These are phyloP conservation scores for Rutstroemia sp. DNA, from an alignment of 2,329 filamentous ascomycete genomes.

Conservation along the genomic window DNA sequence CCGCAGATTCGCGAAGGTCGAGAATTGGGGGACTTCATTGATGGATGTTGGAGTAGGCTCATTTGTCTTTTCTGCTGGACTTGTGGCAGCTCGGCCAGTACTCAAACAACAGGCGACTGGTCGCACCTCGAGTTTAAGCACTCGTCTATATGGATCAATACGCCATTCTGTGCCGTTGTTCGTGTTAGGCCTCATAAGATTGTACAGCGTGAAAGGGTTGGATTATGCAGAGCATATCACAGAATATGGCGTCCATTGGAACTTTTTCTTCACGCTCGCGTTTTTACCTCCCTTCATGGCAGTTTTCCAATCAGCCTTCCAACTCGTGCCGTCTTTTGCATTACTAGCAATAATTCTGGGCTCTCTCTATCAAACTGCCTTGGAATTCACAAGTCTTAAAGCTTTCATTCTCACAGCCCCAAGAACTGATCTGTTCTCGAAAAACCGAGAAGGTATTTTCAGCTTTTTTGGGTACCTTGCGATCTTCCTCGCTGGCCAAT, in stretches of 20 bases:
- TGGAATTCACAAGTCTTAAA: slow-evolving; percentile 74
- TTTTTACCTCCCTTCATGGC: slow-evolving; percentile 85
- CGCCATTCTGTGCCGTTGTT: slow-evolving; percentile 80
- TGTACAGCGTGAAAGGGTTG: slow-evolving; percentile 85
- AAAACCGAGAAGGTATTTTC: slow-evolving; percentile 93
- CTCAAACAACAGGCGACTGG: slow-evolving; percentile 60
- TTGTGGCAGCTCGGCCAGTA: slow-evolving; percentile 79
- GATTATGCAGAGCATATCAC: slow-evolving; percentile 97
- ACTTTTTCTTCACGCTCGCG: slow-evolving; percentile 96
- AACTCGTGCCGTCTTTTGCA: slow-evolving; percentile 68
- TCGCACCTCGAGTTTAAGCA: slow-evolving; percentile 40
- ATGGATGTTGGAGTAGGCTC: slow-evolving; percentile 98
- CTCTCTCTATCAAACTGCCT: slow-evolving; percentile 62
- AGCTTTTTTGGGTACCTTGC: slow-evolving; percentile 90
- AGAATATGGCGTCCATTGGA: slow-evolving; percentile 98
- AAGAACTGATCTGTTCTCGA: slow-evolving; percentile 69
- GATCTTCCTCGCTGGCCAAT: slow-evolving; percentile 87
- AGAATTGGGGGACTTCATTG: slow-evolving; percentile 98
- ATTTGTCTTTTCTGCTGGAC: slow-evolving; percentile 89
- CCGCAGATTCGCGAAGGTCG: slow-evolving; percentile 90
- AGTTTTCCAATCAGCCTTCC: slow-evolving; percentile 65
- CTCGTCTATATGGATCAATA: slow-evolving; percentile 57
- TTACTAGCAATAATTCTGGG: slow-evolving; percentile 63
- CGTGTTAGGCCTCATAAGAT: slow-evolving; percentile 68
- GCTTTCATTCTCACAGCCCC: slow-evolving; percentile 77